A percentile compares a stretch with the other conserved stretches of the same genome.
Conservation (phyloP, 495 filamentous ascomycete species). For the Penicillium verhagenii region DNA sequence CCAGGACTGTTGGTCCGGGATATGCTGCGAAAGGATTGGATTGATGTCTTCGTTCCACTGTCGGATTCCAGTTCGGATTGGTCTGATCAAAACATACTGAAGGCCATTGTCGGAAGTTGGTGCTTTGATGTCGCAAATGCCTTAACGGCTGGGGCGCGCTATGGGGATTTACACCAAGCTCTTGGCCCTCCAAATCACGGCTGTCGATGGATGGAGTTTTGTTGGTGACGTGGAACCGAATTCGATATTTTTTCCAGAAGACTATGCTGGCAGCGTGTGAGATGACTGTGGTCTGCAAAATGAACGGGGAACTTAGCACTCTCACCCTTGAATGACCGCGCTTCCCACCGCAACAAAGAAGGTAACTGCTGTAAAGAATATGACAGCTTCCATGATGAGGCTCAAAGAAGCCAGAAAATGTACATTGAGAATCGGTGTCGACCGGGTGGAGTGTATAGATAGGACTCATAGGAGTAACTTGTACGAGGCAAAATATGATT, state of each 20-base stretch:
- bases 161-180: not conserved
- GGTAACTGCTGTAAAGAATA: constrained; percentile 14
- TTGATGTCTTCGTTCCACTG: not conserved
- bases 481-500: not conserved
- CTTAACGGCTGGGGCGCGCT: not conserved
- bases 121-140: constrained; percentile 10
- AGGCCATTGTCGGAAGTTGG: not conserved
- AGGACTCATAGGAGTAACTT: no score
- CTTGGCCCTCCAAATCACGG: constrained; percentile 9
- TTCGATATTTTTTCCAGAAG: constrained; percentile 19
- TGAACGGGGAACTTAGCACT: no score
- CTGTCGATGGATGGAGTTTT: constrained; percentile 2
- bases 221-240: constrained; percentile 15
- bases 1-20: not conserved
- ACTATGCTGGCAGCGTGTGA: constrained; percentile 2
- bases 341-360: constrained; percentile 13
- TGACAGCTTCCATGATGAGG: constrained; percentile 15
- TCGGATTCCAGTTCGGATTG: not conserved
- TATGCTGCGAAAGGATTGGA: not conserved
- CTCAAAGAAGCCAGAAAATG: not conserved
- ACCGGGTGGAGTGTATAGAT: constrained; percentile 5
- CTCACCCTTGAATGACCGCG: constrained; percentile 15
- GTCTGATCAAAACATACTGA: not conserved
- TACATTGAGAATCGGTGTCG: constrained; percentile 1
- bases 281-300: not conserved